Evolutionary conservation across 805 yeast species (phyloP), one percentile per base, ranked within the genome.

Genomic region (Barnettozyma botsteinii): DNA sequence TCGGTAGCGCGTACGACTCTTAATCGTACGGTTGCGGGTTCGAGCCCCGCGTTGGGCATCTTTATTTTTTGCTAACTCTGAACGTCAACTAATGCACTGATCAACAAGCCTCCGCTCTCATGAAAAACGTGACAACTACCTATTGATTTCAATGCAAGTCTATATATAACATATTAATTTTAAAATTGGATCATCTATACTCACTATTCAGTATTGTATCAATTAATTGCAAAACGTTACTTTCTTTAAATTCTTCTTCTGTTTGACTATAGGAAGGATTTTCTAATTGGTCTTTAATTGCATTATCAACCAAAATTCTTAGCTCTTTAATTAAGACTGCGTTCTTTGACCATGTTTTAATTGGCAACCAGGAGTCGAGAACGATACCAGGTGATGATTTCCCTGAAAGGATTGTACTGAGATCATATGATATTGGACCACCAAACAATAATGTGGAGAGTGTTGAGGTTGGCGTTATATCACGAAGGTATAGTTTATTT

Each of bases 321-420:
- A 91, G 62, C 43, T 81, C 77, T 42, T 85, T 83, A 23, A 89
- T 72, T 34, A 91, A 64, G 2, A 91, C 95, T 1, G 89, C 98
- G 52, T 89, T 86, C 49, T 93, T 85, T 48, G 95, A 83, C 97
- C 97, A 91, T 1, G 96, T 86, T 46, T 85, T 70, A 11, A 91
- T 71, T 1, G 96, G 94, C 25, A 86, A 62, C 97, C 98, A 89
- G n/a, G 72, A 72, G 50, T 86, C 96, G 40, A 91, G 64, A 8
- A 87, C 78, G 26, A 93, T 75, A 18, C 97, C 97, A 0, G 96
- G 94, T 0, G 88, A 74, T 5, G 79, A 70, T 30, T 65, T 70
- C 1, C 73, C 65, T 0, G 70, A 58, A n/a, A 54, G 44, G 10
- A 65, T 48, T 7, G 62, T 54, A 10, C 66, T 56, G 35, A 79